phyloP scores from a whole-genome alignment of 352 stramenopile species.

The Globisporangium spiculum region DNA sequence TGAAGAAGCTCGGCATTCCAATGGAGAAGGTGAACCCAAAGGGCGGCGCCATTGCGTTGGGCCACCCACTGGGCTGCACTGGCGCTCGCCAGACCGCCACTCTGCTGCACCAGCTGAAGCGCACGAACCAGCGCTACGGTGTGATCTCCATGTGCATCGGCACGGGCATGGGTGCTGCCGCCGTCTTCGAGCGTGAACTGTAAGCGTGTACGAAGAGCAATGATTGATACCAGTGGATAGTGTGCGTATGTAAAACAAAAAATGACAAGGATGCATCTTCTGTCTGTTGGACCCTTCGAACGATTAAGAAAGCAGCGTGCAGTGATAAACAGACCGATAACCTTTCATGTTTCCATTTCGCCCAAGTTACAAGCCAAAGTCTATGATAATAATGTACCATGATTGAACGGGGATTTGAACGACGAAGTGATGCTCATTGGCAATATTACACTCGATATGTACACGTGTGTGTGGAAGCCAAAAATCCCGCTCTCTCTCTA shows the following conservation, averaged over 20 bases:
- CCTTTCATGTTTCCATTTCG: too few relatives aligned
- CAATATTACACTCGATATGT: background rate
- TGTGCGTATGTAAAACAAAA: constrained; percentile 2
- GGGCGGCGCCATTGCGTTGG: constrained; percentile 86
- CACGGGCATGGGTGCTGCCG: constrained; percentile 92
- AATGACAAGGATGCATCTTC: background rate
- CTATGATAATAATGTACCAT: too few relatives aligned
- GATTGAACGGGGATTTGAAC: too few relatives aligned
- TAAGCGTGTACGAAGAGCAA: constrained; percentile 12
- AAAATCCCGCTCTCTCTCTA: constrained; percentile 2
- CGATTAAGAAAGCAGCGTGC: background rate
- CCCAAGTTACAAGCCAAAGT: too few relatives aligned
- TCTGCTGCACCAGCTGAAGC: constrained; percentile 90
- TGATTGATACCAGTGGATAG: background rate
- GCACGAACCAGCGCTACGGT: constrained; percentile 78
- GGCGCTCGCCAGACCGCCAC: constrained; percentile 90
- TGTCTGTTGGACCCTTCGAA: background rate
- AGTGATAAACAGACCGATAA: background rate
- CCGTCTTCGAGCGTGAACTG: constrained; percentile 85
- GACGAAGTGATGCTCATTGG: too few relatives aligned
- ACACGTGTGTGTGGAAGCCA: background rate
- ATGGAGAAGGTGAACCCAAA: constrained; percentile 89
- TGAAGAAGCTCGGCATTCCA: constrained; percentile 75
- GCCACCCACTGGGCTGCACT: constrained; percentile 89
- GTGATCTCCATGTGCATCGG: constrained; percentile 96